Evolutionary conservation across 2,329 filamentous ascomycete genomes (phyloP), one percentile per base, ranked within the genome.

Genomic region (Pseudocercospora cruenta): DNA sequence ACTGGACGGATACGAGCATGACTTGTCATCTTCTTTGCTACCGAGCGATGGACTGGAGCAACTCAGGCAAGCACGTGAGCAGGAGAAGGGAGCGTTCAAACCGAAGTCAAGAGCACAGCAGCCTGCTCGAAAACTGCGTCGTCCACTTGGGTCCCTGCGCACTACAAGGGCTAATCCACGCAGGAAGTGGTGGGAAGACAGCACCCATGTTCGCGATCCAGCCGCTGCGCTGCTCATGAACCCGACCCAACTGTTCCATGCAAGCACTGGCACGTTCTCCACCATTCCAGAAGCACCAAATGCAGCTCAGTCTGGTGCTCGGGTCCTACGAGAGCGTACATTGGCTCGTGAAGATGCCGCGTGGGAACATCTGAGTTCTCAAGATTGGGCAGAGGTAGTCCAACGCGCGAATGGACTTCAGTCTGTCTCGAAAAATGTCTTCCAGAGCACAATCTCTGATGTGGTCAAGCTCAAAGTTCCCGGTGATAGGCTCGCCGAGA

Each of bases 1-100:
- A 22, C 31, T 71, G 36, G 67, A 68, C n/a, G 65, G 66, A 31
- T 73, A 73, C 47, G 45, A 66, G 36, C 69, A 72, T 54, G 67
- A 71, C 24, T 67, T 70, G 1, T 49, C 33, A 22, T 62, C 61
- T 61, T 61, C 65, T 33, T 33, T 57, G 26, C n/a, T 19, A 3
- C 26, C 22, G 9, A 57, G 4, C 4, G 22, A 57, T 16, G 53
- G 53, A 10, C 53, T 28, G 26, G 14, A 22, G n/a, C 53, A 57
- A 26, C 53, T 57, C 26, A 33, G 9, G 22, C 24, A 19, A 33
- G 22, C 26, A 57, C 26, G 21, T 3, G 21, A 57, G 26, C 53
- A 57, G 26, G 53, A 57, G 14, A 26, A 21, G 26, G 22, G 21
- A 10, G 22, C 53, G 4, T 57, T 58, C 55, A 58, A 58, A 26